phyloP scores from a whole-genome alignment of 345 rosid genomes.

The Salix dunnii region DNA sequence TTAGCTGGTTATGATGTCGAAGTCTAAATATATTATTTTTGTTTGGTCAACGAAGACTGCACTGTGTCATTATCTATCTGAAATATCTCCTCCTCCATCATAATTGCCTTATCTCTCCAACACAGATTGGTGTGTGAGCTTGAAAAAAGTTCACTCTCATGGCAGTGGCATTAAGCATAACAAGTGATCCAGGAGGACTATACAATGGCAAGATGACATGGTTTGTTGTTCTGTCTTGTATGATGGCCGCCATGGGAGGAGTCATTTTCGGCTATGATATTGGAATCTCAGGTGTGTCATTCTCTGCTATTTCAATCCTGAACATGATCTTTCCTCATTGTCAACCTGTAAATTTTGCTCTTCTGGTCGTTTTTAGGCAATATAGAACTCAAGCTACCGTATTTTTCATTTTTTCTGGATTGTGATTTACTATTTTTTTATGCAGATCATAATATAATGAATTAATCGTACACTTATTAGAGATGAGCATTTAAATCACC shows the following conservation, averaged over 20 bases:
- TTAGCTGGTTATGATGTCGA: background rate
- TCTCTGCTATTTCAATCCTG: too few relatives aligned
- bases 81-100: background rate
- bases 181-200: slow-evolving; percentile 15
- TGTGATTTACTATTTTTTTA: too few relatives aligned
- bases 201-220: slow-evolving; percentile 54
- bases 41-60: slow-evolving; percentile 5
- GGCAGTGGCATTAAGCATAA: slow-evolving; percentile 39
- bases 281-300: slow-evolving; percentile 61
- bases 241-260: slow-evolving; percentile 91
- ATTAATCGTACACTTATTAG: too few relatives aligned
- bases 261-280: slow-evolving; percentile 83
- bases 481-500: too few relatives aligned
- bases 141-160: slow-evolving; percentile 21
- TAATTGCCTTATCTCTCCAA: background rate
- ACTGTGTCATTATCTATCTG: background rate
- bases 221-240: slow-evolving; percentile 65
- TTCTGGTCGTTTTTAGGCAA: too few relatives aligned
- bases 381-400: too few relatives aligned
- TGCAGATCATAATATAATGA: too few relatives aligned
- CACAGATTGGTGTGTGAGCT: background rate
- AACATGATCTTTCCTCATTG: too few relatives aligned
- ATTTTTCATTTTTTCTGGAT: too few relatives aligned
- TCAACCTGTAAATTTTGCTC: too few relatives aligned
- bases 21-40: too few relatives aligned